Evolutionary conservation across 257 asterid species (phyloP).

Genomic region (Solanum acaule): DNA sequence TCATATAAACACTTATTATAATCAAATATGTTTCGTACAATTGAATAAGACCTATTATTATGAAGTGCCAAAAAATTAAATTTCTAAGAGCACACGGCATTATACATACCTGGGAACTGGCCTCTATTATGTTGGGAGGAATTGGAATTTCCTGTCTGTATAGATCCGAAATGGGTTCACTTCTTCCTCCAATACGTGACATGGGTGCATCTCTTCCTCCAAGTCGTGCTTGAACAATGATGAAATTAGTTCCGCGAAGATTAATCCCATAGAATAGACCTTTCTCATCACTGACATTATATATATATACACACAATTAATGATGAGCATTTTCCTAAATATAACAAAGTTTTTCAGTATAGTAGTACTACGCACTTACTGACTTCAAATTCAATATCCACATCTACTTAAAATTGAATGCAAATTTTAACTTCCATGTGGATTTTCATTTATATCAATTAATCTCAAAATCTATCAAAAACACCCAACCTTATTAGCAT

Average conservation of each 20-base stretch:
- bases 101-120: slow-evolving; percentile 26
- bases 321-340: neutral
- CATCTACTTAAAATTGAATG: neutral
- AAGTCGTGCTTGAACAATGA: slow-evolving; percentile 42
- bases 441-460: neutral
- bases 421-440: neutral
- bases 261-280: slow-evolving; percentile 60
- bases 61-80: neutral
- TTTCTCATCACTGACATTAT: slow-evolving; percentile 42
- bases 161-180: slow-evolving; percentile 40
- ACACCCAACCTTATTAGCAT: neutral
- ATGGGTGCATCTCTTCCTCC: slow-evolving; percentile 38
- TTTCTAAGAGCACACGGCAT: too few species aligned
- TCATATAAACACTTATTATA: neutral
- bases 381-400: neutral
- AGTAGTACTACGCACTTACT: neutral
- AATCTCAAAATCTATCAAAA: too few species aligned
- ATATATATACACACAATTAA: neutral
- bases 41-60: neutral
- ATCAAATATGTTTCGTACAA: neutral
- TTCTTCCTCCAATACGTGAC: slow-evolving; percentile 45
- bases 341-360: neutral
- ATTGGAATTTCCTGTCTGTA: slow-evolving; percentile 35
- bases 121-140: slow-evolving; percentile 25
- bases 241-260: slow-evolving; percentile 47